phyloP scores from a whole-genome alignment of 345 rosid genomes.

The Cardiospermum halicacabum region DNA sequence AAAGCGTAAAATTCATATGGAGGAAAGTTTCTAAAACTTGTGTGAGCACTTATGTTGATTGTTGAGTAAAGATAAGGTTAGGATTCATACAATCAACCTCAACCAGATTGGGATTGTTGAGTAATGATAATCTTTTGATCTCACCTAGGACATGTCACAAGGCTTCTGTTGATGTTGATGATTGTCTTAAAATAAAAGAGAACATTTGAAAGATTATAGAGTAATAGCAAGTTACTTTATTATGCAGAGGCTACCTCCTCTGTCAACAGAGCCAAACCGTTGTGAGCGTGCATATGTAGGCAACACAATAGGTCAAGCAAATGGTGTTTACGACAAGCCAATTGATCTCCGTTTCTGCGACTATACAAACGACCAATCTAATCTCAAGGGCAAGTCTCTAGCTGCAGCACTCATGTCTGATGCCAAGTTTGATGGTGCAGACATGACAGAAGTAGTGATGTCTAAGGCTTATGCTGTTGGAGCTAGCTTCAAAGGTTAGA shows the following conservation, averaged over 20 bases:
- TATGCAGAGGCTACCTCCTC: constrained; percentile 86
- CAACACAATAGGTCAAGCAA: constrained; percentile 96
- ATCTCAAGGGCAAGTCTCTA: constrained; percentile 89
- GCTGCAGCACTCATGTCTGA: constrained; percentile 92
- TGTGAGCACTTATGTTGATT: no score
- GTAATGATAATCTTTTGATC: no score
- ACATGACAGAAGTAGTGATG: constrained; percentile 97
- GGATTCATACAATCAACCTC: no score
- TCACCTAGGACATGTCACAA: no score
- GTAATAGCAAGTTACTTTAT: constrained; percentile 15
- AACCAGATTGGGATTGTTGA: no score
- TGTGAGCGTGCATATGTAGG: constrained; percentile 89
- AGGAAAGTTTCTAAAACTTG: no score
- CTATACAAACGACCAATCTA: constrained; percentile 74
- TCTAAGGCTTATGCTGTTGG: constrained; percentile 96
- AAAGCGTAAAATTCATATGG: no score
- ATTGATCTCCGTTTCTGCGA: constrained; percentile 92
- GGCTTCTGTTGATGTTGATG: no score
- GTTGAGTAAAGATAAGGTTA: no score
- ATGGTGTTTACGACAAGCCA: constrained; percentile 95
- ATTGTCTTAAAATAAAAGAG: no score
- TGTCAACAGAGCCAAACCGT: constrained; percentile 80
- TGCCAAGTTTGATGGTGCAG: constrained; percentile 98
- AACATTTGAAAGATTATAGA: constrained; percentile 1
- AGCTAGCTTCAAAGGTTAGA: constrained; percentile 98